A percentile compares a stretch with the other conserved stretches of the same genome.
These are phyloP conservation scores for Metschnikowia orientalis DNA, from an alignment of 805 yeast species.

Conservation along the genomic window DNA sequence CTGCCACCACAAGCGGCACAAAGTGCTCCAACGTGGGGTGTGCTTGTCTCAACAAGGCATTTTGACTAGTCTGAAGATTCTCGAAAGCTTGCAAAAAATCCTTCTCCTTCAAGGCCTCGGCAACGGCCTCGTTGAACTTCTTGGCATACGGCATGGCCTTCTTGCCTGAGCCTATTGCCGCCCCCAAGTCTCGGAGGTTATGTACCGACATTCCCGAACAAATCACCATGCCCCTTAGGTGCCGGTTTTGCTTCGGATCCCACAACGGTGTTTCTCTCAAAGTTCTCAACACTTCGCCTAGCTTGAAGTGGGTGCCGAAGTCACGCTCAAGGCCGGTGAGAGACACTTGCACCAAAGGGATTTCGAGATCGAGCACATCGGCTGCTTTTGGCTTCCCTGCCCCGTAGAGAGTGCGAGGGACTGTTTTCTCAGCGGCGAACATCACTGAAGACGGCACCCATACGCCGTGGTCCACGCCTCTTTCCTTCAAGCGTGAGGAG, in stretches of 20 bases:
- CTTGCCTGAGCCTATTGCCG: slow-evolving; percentile 15
- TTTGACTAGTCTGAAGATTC: slow-evolving; percentile 27
- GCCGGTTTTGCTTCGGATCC: slow-evolving; percentile 22
- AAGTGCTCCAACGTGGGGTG: slow-evolving; percentile 81
- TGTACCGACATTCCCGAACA: slow-evolving; percentile 81
- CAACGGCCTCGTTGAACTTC: slow-evolving; percentile 47
- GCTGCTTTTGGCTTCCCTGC: not conserved
- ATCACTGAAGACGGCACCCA: slow-evolving; percentile 81
- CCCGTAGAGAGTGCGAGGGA: not conserved
- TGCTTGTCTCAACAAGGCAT: slow-evolving; percentile 41
- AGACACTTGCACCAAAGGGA: slow-evolving; percentile 50
- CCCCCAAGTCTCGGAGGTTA: slow-evolving; percentile 55
- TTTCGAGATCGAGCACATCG: slow-evolving; percentile 36
- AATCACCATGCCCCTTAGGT: slow-evolving; percentile 42
- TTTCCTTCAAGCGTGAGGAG: slow-evolving; percentile 37
- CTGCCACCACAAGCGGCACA: slow-evolving; percentile 58
- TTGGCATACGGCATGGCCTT: slow-evolving; percentile 43
- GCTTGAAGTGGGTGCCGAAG: slow-evolving; percentile 41
- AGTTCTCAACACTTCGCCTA: slow-evolving; percentile 53
- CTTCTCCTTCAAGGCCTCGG: slow-evolving; percentile 29
- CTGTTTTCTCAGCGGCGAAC: slow-evolving; percentile 34
- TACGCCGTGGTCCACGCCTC: slow-evolving; percentile 80
- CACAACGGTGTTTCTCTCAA: slow-evolving; percentile 43
- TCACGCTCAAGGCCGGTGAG: slow-evolving; percentile 36
- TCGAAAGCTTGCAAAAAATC: slow-evolving; percentile 36